Base-by-base conservation (phyloP, 805 yeast genomes). In the Teunomyces gatunensis region DNA sequence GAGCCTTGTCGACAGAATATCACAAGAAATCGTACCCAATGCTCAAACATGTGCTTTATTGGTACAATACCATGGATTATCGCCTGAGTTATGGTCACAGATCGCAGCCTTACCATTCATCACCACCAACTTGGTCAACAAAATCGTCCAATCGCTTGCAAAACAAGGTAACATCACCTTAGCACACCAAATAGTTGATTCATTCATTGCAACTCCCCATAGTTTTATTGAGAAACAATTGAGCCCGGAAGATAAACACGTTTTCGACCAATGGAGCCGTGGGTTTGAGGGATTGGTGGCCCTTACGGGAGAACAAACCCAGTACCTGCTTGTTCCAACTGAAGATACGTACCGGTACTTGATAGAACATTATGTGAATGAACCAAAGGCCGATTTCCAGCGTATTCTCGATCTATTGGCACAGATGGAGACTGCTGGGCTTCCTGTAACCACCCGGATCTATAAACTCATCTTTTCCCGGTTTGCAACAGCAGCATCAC, bases 361-460 rank as follows among this genome's bases (percentile, higher is more conserved):
- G 23, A 40, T 66, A 9, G 23, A 37, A 32, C 11, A 39, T 10
- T 34, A 48, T 11, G 39, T 44, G 20, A 13, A 20, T 12, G 35
- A 35, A 1, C 36, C 47, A 7, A 5, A 17, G 2, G 36, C 42
- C 7, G 39, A 44, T 3, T 21, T 39, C 25, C 17, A 27, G 13
- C 20, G 36, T 5, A 25, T 36, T 5, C 25, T 35, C 15, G 7
- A 32, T n/a, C 32, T 17, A 12, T 32, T 64, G 3, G 40, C 48
- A 17, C 44, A 52, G 17, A 57, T 61, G 54, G 63, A 61, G 23
- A 37, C 43, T 5, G 41, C 47, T n/a, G 50, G 51, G n/a, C 44
- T 69, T 9, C 74, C 74, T 1, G 46, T 64, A 9, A 63, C 71
- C n/a, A 64, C 68, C 7, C 57, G 63, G 28, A 52, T 59, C n/a